Evolutionary conservation across 2,329 filamentous ascomycete species (phyloP), one percentile per base, ranked within the genome.

Genomic region (Davidsoniella virescens): DNA sequence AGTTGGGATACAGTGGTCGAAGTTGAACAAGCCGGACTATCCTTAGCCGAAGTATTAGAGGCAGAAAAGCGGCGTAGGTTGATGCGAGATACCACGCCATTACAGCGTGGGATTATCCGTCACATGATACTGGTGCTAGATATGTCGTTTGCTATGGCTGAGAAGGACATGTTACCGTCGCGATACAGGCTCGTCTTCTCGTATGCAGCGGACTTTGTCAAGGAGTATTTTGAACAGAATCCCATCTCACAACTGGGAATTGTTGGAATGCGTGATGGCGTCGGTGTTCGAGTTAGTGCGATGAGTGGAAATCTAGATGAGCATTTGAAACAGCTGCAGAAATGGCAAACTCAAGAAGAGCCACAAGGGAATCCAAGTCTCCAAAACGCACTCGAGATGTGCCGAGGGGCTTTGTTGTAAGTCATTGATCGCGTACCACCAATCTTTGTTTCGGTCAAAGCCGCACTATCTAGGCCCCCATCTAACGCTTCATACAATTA

Each of bases 221-320:
- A 81, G 53, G 90, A 95, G 63, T 98, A 87, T 67, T 98, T 96
- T 62, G 92, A 96, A 65, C 92, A 98, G 65, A 98, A 98, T 60
- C 92, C 92, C 9, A 96, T 98, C 57, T 94, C 87, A 8, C 92
- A 98, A 66, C 76, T 98, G 51, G 88, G 84, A 20, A 82, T 98
- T 26, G 71, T 98, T 38, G 90, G 85, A 47, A 94, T 96, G 84
- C 78, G 85, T 54, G 92, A 96, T 62, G 92, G 92, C 14, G 71
- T 96, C 14, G 88, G 88, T 2, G 71, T 93, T 20, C 73, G 85
- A 38, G 76, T 98, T 55, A 92, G 84, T 61, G 86, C 94, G 60
- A 81, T 96, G 70, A 83, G 84, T 50, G 92, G 92, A 8, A 95
- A 95, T 61, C 87, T 90, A 2, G 81, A 81, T 7, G 86, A 93